Evolutionary conservation across 2,329 filamentous ascomycete genomes (phyloP).

Genomic region (Apiospora rasikravindrae): DNA sequence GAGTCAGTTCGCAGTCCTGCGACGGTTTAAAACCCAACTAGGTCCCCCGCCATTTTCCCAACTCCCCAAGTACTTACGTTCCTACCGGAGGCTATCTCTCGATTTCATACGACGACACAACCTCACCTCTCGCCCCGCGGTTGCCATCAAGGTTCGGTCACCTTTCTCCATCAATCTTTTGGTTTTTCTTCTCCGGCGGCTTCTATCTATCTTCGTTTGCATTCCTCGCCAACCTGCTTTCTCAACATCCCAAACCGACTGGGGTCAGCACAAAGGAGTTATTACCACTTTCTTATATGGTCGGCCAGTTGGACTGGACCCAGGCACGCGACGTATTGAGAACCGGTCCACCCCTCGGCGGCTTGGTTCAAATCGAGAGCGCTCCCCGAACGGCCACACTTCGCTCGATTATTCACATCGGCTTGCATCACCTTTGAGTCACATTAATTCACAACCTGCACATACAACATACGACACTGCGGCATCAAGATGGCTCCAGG

Average conservation of each 20-base stretch:
- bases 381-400: neutral
- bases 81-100: neutral
- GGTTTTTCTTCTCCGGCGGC: neutral
- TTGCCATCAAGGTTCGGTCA: neutral
- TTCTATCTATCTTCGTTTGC: neutral
- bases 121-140: neutral
- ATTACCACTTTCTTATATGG: neutral
- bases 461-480: conserved; percentile 3
- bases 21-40: conserved; percentile 12
- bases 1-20: conserved; percentile 1
- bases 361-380: conserved; percentile 22
- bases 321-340: neutral
- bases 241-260: neutral
- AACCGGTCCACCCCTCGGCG: conserved; percentile 9
- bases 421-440: neutral
- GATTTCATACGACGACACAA: neutral
- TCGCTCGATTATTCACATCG: neutral
- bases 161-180: neutral
- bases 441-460: neutral
- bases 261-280: conserved; percentile 6
- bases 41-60: conserved; percentile 7
- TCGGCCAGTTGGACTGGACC: neutral
- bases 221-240: neutral
- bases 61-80: neutral
- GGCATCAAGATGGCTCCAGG: conserved; percentile 35